Evolutionary conservation across 345 rosid species (phyloP).

Genomic region (Acer campestre): DNA sequence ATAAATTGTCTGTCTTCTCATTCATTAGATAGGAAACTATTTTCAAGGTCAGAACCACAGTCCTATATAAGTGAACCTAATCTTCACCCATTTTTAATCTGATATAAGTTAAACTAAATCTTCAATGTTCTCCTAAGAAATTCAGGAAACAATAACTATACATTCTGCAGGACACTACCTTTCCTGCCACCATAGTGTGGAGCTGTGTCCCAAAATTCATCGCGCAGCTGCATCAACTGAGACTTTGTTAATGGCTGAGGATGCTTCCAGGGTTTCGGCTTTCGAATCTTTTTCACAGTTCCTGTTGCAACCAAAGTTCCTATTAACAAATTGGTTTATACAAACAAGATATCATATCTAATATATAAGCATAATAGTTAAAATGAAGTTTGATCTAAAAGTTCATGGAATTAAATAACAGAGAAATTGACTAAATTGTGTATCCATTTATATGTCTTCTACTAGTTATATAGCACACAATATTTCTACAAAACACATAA

Average conservation of each 20-base stretch:
- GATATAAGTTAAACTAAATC: neutral
- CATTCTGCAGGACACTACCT: slow-evolving; percentile 43
- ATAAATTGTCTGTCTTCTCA: neutral
- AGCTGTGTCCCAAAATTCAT: slow-evolving; percentile 97
- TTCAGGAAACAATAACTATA: neutral
- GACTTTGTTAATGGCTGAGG: slow-evolving; percentile 73
- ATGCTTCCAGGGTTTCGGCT: slow-evolving; percentile 95
- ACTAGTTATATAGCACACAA: neutral
- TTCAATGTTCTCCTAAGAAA: too few relatives aligned
- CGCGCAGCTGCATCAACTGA: slow-evolving; percentile 72
- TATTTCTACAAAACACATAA: neutral
- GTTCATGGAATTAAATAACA: neutral
- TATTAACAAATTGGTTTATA: neutral
- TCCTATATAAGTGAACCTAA: neutral
- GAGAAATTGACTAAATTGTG: neutral
- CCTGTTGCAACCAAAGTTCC: slow-evolving; percentile 36
- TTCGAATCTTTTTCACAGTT: slow-evolving; percentile 64
- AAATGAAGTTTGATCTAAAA: neutral
- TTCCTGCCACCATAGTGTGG: slow-evolving; percentile 92
- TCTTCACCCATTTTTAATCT: neutral
- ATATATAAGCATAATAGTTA: neutral
- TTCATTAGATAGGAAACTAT: neutral
- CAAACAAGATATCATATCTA: neutral
- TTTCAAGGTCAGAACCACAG: neutral
- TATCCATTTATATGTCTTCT: neutral